Percentiles rank a stretch among this genome's conserved stretches.
phyloP scores from a whole-genome alignment of 2,329 filamentous ascomycete species.

The Penicillium freii region DNA sequence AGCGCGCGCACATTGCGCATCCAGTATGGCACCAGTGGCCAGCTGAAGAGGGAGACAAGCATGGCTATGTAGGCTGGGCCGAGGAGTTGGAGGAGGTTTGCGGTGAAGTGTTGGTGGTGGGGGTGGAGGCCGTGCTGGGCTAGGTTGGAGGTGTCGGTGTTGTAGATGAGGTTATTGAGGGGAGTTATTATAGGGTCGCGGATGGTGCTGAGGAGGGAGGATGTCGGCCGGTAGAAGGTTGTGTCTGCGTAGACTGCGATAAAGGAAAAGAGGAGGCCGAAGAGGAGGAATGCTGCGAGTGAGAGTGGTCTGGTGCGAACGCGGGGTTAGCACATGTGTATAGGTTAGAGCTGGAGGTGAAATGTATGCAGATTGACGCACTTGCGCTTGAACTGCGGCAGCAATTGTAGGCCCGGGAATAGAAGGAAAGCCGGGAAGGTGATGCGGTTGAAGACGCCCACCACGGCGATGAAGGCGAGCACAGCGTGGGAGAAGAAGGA shows the following conservation, averaged over 20 bases:
- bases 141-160: constrained; percentile 67
- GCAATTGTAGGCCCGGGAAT: constrained; percentile 75
- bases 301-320: constrained; percentile 50
- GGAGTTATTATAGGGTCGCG: constrained; percentile 68
- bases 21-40: constrained; percentile 29
- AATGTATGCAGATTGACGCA: constrained; percentile 44
- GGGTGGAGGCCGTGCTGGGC: constrained; percentile 74
- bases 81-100: constrained; percentile 69
- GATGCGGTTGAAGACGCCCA: constrained; percentile 93
- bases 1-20: constrained; percentile 42
- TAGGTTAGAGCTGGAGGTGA: background rate
- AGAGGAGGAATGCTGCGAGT: constrained; percentile 62
- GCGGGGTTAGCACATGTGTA: constrained; percentile 14
- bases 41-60: constrained; percentile 49
- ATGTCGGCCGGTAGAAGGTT: constrained; percentile 64
- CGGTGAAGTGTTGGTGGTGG: constrained; percentile 72
- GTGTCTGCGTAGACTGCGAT: constrained; percentile 82
- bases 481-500: constrained; percentile 73
- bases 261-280: constrained; percentile 65
- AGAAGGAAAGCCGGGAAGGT: constrained; percentile 93
- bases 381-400: constrained; percentile 83
- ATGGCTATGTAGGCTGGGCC: constrained; percentile 64
- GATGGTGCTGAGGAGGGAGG: constrained; percentile 41
- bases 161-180: constrained; percentile 75
- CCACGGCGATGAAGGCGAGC: constrained; percentile 76